Base-by-base conservation (phyloP, 139 green algal genomes). In the Edaphochlamys debaryana region DNA sequence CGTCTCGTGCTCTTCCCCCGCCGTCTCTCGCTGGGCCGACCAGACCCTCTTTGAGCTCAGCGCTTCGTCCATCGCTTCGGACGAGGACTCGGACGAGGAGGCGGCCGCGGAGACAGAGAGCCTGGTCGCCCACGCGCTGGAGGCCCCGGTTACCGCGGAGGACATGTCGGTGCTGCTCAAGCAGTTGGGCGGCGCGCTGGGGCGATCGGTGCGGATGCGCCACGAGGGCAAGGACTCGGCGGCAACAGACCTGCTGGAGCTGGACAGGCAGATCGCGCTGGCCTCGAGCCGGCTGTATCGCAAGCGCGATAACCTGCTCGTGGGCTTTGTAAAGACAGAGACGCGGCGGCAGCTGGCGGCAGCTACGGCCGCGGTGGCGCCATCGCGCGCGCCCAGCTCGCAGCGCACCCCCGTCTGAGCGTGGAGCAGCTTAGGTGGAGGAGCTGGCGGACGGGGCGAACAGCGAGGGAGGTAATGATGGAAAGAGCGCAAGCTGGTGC, bases 191-290 rank as follows among this genome's bases (percentile, higher is more conserved):
- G 48, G 62, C 41, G 48, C 78, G 32, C 78, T 84, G 13, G 78
- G 78, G 2, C 48, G 37, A 7, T 62, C 36, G 7, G 78, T 84
- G 27, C 78, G 78, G 15, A 32, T 84, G 64, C 66, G 78, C 36
- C 58, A 75, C 78, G 66, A 68, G 19, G 78, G 76, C 27, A 13
- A n/a, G 27, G 76, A 82, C n/a, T n/a, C 45, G 19, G 50, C 76
- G 32, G 62, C 63, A 23, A 23, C 32, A 23, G 76, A 82, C 36
- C 41, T 82, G 32, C 62, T 82, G 60, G 76, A 82, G 62, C 63
- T 82, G 62, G 76, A 82, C 54, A 62, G 76, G 17, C 70, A 73
- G 50, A 84, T 84, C 50, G 78, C 78, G 30, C 78, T 84, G 37
- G 66, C 67, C 29, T 27, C 66, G 4, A 75, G 62, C 11, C 54